These are phyloP conservation scores for Trametes gibbosa DNA, from an alignment of 768 basidiomycete genomes.

Conservation along the genomic window DNA sequence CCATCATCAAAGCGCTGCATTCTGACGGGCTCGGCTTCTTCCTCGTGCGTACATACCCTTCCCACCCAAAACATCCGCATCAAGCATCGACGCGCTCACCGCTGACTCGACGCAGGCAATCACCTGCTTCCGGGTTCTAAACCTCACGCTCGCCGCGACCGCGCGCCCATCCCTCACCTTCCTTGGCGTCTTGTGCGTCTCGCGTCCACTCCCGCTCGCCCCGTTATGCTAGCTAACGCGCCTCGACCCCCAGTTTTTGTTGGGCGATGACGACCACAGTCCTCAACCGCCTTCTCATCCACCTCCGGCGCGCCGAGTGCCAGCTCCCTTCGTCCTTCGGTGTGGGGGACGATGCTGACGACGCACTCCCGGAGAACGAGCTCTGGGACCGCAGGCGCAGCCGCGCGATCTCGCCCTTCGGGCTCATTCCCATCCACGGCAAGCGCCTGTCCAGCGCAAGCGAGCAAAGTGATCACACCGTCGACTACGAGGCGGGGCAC, in stretches of 20 bases:
- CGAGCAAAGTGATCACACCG: neutral
- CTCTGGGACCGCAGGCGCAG: neutral
- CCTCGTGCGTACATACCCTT: slow-evolving; percentile 30
- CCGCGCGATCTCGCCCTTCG: slow-evolving; percentile 12
- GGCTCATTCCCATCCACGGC: slow-evolving; percentile 7
- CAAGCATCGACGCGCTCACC: too few relatives aligned
- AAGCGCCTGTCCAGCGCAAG: neutral
- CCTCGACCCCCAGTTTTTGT: slow-evolving; percentile 26
- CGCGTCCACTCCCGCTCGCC: neutral
- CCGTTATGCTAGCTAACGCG: neutral
- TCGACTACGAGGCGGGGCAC: neutral
- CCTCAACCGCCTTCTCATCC: slow-evolving; percentile 34
- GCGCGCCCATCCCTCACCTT: slow-evolving; percentile 27
- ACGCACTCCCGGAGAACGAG: neutral
- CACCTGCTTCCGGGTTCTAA: slow-evolving; percentile 27
- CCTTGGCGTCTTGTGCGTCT: slow-evolving; percentile 30
- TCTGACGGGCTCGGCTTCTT: slow-evolving; percentile 38
- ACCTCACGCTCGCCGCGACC: slow-evolving; percentile 26
- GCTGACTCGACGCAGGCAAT: too few relatives aligned
- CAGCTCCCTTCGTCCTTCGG: neutral
- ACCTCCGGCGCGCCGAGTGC: slow-evolving; percentile 31
- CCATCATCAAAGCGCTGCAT: slow-evolving; percentile 31
- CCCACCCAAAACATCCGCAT: too few relatives aligned
- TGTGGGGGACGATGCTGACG: neutral
- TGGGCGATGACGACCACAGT: slow-evolving; percentile 36